Percentiles rank a stretch among this genome's conserved stretches.
Evolutionary conservation across 768 basidiomycete genomes (phyloP).

Genomic region (Mycena rosella): DNA sequence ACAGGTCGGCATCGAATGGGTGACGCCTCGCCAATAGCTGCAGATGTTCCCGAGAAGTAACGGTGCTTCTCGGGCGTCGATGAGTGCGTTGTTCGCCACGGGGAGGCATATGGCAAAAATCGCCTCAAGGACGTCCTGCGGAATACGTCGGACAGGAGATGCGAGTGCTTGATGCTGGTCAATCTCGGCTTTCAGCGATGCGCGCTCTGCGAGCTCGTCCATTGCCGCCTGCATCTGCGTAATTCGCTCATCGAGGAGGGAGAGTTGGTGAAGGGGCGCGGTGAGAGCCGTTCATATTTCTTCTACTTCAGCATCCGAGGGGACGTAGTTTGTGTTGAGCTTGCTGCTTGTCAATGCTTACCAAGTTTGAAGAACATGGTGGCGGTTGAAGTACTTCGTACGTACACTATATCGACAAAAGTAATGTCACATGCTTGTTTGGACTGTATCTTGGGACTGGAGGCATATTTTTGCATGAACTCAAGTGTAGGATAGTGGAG

Average conservation of each 20-base stretch:
- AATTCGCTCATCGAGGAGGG: neutral
- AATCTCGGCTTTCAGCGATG: constrained; percentile 1
- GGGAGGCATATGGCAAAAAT: constrained; percentile 14
- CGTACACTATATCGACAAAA: too few relatives aligned
- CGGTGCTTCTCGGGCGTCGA: constrained; percentile 3
- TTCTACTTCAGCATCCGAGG: constrained; percentile 11
- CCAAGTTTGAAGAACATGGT: too few relatives aligned
- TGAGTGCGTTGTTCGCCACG: neutral
- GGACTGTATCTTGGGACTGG: too few relatives aligned
- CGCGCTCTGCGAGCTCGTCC: constrained; percentile 2
- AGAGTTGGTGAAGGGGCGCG: neutral
- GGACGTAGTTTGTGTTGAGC: constrained; percentile 17
- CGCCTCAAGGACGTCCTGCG: constrained; percentile 7
- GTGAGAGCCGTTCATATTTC: neutral
- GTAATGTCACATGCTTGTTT: too few relatives aligned
- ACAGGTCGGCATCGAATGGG: neutral
- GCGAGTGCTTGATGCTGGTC: neutral
- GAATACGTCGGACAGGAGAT: constrained; percentile 9
- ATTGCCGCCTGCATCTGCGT: neutral
- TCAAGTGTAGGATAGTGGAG: too few relatives aligned
- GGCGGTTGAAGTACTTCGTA: too few relatives aligned
- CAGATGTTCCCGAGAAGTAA: constrained; percentile 13
- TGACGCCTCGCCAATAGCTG: constrained; percentile 5
- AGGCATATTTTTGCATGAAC: too few relatives aligned
- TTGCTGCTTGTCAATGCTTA: neutral